These are phyloP conservation scores for Diplodia sapinea DNA, from an alignment of 2,329 filamentous ascomycete species.

Conservation along the genomic window DNA sequence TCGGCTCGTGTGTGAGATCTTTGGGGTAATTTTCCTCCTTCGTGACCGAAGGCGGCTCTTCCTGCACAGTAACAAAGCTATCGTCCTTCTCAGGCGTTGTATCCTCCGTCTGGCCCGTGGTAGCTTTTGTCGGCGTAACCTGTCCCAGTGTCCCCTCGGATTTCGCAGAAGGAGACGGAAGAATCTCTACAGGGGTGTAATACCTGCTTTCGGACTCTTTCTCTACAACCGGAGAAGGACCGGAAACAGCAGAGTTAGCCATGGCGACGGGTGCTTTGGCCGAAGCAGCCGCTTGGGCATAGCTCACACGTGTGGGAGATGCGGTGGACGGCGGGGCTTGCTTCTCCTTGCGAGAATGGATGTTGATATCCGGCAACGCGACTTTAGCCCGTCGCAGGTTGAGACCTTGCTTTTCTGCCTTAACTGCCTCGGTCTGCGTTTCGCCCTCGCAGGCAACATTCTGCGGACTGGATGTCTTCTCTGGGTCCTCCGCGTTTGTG, in stretches of 20 bases:
- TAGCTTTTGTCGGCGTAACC: background rate
- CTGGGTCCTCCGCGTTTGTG: background rate
- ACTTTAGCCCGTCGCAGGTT: background rate
- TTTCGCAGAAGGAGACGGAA: background rate
- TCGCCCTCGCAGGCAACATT: background rate
- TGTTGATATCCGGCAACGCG: slow-evolving; percentile 9
- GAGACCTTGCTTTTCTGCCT: background rate
- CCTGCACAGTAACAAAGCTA: slow-evolving; percentile 25
- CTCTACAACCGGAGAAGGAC: background rate
- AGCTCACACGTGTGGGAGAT: slow-evolving; percentile 8
- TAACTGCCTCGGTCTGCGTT: background rate
- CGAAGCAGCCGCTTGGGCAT: slow-evolving; percentile 18
- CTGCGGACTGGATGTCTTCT: background rate
- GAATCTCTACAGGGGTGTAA: slow-evolving; percentile 15
- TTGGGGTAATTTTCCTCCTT: background rate
- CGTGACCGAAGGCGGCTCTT: background rate
- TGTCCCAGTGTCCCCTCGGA: background rate
- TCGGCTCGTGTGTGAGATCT: too few relatives aligned
- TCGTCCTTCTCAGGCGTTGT: slow-evolving; percentile 20
- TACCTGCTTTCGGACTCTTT: slow-evolving; percentile 8
- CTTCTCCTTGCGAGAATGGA: slow-evolving; percentile 22
- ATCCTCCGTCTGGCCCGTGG: background rate
- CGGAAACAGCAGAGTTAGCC: background rate
- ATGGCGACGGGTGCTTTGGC: background rate
- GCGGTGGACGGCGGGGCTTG: background rate